Conservation (phyloP, 1,139 yeast genomes). For the Groenewaldozyma sp. region DNA sequence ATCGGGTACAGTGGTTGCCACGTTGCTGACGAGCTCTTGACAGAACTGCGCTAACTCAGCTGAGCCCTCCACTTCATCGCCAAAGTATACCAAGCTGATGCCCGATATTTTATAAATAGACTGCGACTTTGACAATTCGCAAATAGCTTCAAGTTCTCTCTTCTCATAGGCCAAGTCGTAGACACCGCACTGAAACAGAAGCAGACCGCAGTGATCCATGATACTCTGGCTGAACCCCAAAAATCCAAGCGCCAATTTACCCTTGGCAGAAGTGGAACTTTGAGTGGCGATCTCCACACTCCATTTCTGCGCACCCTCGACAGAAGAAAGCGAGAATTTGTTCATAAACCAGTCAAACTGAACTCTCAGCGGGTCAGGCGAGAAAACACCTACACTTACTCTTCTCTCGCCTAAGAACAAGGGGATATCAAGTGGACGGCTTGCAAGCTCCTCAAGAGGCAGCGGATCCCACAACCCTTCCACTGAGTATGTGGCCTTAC, state of each 20-base stretch:
- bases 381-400: not conserved
- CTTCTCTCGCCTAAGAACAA: no score
- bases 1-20: not conserved
- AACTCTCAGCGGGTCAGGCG: not conserved
- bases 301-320: not conserved
- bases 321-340: not conserved
- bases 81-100: not conserved
- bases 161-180: not conserved
- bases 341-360: not conserved
- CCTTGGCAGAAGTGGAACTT: not conserved
- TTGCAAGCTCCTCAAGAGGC: no score
- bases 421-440: no score
- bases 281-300: no score
- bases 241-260: not conserved
- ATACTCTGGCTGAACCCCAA: not conserved
- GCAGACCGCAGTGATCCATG: not conserved
- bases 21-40: not conserved
- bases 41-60: not conserved
- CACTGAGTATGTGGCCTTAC: no score
- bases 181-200: not conserved
- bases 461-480: no score
- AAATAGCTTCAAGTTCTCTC: not conserved
- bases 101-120: not conserved
- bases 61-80: no score
- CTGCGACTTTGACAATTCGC: not conserved